Conservation (phyloP, 1,284 basidiomycete species). For the Ustilago vetiveriae region DNA sequence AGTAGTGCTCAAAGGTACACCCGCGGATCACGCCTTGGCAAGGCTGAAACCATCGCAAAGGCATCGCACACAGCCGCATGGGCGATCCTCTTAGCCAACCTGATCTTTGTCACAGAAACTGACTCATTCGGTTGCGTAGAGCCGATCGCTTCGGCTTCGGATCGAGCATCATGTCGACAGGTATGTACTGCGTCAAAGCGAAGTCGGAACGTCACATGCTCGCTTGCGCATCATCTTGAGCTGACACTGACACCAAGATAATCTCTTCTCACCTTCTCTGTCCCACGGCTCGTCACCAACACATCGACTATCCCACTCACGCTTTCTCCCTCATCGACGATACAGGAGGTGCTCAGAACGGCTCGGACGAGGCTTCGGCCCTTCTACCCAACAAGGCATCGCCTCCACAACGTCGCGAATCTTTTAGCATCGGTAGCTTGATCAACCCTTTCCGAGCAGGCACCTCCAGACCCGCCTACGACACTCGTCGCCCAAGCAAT, state of each 20-base stretch:
- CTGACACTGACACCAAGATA: not conserved
- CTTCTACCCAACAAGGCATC: constrained; percentile 14
- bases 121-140: not conserved
- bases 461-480: constrained; percentile 14
- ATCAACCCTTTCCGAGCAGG: constrained; percentile 32
- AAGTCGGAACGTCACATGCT: too few species aligned
- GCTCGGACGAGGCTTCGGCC: constrained; percentile 16
- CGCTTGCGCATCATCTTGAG: too few species aligned
- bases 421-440: constrained; percentile 30
- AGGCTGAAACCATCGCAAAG: too few species aligned
- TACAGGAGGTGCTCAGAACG: constrained; percentile 5
- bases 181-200: not conserved
- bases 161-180: constrained; percentile 2
- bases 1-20: too few species aligned
- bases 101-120: too few species aligned
- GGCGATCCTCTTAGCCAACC: too few species aligned
- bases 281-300: too few species aligned
- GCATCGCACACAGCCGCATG: too few species aligned
- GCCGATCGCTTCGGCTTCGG: not conserved
- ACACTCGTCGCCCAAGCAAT: constrained; percentile 40
- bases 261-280: not conserved
- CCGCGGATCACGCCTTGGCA: too few species aligned
- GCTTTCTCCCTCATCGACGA: too few species aligned
- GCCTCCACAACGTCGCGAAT: constrained; percentile 13
- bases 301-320: too few species aligned